Conservation (phyloP, 192 early-diverging fungal species). For the Piromyces sp. region DNA sequence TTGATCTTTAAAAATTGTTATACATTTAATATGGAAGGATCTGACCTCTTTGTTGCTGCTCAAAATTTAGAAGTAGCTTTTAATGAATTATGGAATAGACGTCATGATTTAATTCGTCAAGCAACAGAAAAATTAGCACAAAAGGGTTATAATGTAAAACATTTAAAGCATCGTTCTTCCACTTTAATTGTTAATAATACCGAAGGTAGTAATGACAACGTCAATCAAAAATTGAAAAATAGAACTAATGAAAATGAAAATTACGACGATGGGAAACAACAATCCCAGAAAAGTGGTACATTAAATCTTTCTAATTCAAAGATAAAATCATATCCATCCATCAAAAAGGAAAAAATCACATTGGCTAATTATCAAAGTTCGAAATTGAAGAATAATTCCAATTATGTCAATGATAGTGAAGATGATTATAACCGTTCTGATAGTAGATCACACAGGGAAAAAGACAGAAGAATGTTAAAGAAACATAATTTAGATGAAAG, state of each 20-base stretch:
- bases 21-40: conserved; percentile 50
- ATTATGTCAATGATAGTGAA: background rate
- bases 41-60: background rate
- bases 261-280: too few species aligned
- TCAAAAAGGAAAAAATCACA: background rate
- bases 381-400: background rate
- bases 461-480: background rate
- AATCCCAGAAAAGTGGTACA: too few species aligned
- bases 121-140: background rate
- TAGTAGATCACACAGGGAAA: background rate
- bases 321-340: background rate
- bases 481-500: background rate
- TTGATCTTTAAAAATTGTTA: conserved; percentile 80
- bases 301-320: background rate
- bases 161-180: background rate
- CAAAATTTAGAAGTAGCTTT: background rate
- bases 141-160: background rate
- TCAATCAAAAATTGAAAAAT: background rate
- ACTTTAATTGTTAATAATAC: background rate
- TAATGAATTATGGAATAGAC: background rate
- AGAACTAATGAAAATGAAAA: background rate
- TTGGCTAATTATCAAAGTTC: background rate
- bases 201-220: background rate
- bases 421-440: background rate
- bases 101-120: background rate